A percentile compares a stretch with the other conserved stretches of the same genome.
These are phyloP conservation scores for Rosa lucieae DNA, from an alignment of 306 rosid genomes.

Conservation along the genomic window DNA sequence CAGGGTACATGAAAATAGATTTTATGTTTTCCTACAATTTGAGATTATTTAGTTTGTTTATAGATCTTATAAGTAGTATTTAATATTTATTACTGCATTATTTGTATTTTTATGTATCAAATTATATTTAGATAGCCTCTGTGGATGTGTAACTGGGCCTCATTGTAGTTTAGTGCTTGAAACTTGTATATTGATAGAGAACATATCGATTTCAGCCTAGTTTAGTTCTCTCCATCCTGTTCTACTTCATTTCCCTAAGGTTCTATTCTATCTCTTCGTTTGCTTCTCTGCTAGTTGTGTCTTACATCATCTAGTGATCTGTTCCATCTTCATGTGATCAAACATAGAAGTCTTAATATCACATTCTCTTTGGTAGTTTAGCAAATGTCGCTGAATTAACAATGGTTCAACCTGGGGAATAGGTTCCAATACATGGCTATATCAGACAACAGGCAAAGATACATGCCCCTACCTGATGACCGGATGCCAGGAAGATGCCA, in stretches of 20 bases:
- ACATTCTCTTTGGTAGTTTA: background rate
- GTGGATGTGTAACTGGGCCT: background rate
- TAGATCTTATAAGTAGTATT: background rate
- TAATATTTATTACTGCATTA: background rate
- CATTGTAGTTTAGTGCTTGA: background rate
- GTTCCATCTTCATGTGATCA: background rate
- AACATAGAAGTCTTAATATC: background rate
- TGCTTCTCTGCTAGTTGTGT: background rate
- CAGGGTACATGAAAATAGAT: background rate
- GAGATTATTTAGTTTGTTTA: background rate
- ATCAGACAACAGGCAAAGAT: conserved; percentile 41
- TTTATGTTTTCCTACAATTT: too few relatives aligned
- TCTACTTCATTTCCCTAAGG: conserved; percentile 6
- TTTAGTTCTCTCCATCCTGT: background rate
- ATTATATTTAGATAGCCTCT: background rate
- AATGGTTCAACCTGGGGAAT: conserved; percentile 1
- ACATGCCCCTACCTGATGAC: conserved; percentile 51
- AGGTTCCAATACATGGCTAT: conserved; percentile 56
- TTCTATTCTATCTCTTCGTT: background rate
- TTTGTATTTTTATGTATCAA: background rate
- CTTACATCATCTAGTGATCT: background rate
- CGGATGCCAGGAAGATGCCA: conserved; percentile 41
- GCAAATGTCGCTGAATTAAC: background rate
- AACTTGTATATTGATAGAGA: background rate
- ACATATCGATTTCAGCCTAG: background rate